A percentile compares a stretch with the other conserved stretches of the same genome.
Evolutionary conservation across 2,329 filamentous ascomycete species (phyloP).

Genomic region (Amauroascus verrucosus): DNA sequence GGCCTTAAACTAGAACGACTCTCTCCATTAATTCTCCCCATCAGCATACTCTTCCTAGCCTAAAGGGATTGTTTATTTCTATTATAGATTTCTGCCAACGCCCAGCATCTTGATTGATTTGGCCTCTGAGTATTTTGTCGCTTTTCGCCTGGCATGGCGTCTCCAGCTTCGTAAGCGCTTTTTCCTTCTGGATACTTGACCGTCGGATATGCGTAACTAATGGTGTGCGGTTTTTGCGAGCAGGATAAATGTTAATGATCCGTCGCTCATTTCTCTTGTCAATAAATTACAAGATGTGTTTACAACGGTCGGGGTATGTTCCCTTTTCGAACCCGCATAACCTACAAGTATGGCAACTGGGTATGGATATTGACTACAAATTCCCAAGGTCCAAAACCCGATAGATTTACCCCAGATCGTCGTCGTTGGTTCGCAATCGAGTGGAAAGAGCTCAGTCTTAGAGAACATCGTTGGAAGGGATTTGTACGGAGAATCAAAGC

Average conservation of each 20-base stretch:
- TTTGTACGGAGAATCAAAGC: conserved; percentile 59
- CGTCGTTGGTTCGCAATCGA: conserved; percentile 96
- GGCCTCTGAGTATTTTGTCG: neutral
- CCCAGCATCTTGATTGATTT: neutral
- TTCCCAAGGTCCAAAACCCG: conserved; percentile 76
- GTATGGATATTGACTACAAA: conserved; percentile 19
- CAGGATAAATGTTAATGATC: conserved; percentile 63
- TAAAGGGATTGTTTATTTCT: neutral
- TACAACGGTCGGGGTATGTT: conserved; percentile 73
- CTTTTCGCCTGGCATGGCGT: conserved; percentile 36
- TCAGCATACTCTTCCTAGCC: neutral
- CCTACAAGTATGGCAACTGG: neutral
- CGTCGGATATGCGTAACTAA: conserved; percentile 17
- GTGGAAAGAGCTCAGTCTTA: conserved; percentile 96
- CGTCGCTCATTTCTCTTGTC: conserved; percentile 66
- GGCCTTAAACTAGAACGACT: neutral
- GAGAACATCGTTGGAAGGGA: conserved; percentile 98
- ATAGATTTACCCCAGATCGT: conserved; percentile 98
- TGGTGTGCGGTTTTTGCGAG: conserved; percentile 13
- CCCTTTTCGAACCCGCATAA: neutral
- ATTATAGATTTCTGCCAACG: neutral
- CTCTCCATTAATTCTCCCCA: neutral
- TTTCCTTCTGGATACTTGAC: neutral
- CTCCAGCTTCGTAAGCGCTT: conserved; percentile 36
- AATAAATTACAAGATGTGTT: conserved; percentile 99